These are phyloP conservation scores for Vitis hybrid DNA, from an alignment of 177 flowering plant species.

Conservation along the genomic window DNA sequence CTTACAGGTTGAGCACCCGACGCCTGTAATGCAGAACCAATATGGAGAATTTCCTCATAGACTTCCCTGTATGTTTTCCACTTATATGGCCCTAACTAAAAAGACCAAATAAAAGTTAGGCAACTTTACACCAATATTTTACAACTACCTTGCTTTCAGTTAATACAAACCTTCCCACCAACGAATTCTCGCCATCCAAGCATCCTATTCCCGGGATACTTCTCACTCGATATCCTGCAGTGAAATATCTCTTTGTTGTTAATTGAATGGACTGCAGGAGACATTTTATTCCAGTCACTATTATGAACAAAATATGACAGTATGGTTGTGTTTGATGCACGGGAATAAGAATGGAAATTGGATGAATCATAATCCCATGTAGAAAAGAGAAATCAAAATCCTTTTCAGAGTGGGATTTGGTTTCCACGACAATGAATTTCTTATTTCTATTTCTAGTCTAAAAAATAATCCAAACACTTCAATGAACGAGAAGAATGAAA, in stretches of 20 bases:
- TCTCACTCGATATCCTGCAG: conserved; percentile 60
- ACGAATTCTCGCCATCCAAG: conserved; percentile 79
- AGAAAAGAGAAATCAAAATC: too few species aligned
- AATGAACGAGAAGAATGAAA: too few species aligned
- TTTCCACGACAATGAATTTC: too few species aligned
- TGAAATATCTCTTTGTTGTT: conserved; percentile 5
- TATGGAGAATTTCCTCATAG: conserved; percentile 68
- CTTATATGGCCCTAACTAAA: conserved; percentile 70
- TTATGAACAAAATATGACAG: too few species aligned
- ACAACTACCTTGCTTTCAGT: not conserved
- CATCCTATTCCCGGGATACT: conserved; percentile 71
- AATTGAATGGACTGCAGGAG: too few species aligned
- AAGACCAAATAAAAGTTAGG: conserved; percentile 8
- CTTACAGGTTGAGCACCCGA: conserved; percentile 91
- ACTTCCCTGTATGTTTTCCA: conserved; percentile 93
- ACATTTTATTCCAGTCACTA: too few species aligned
- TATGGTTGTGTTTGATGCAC: too few species aligned
- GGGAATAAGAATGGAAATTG: too few species aligned
- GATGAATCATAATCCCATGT: too few species aligned
- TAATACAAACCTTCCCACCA: conserved; percentile 60
- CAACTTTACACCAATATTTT: not conserved
- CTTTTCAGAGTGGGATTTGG: too few species aligned
- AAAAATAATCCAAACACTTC: too few species aligned
- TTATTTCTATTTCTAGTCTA: too few species aligned
- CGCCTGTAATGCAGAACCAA: conserved; percentile 77